Conservation (phyloP, 345 rosid species). For the Pistacia atlantica region DNA sequence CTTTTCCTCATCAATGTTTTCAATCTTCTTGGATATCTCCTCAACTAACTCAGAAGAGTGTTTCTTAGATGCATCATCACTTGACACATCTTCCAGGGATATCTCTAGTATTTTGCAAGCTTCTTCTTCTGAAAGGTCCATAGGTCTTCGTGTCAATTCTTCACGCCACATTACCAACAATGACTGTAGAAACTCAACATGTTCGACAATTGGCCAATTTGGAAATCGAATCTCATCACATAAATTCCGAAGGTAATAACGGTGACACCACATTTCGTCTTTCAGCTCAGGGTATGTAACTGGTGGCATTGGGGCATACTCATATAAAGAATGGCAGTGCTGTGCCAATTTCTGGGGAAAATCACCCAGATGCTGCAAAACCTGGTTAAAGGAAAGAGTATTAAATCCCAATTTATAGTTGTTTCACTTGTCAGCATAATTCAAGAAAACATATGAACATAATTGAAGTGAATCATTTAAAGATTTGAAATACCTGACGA, state of each 20-base stretch:
- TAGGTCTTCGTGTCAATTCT: constrained; percentile 94
- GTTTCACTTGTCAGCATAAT: background rate
- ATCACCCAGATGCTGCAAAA: constrained; percentile 99
- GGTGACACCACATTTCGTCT: constrained; percentile 99
- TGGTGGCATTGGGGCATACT: constrained; percentile 99
- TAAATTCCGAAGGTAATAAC: constrained; percentile 90
- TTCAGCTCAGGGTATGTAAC: constrained; percentile 96
- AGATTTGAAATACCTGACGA: constrained; percentile 63
- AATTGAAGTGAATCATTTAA: constrained; percentile 2
- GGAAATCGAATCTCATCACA: constrained; percentile 97
- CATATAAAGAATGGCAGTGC: constrained; percentile 92
- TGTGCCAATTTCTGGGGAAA: constrained; percentile 96
- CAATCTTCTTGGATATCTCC: constrained; percentile 78
- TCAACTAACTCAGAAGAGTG: constrained; percentile 50
- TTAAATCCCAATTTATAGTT: constrained; percentile 13
- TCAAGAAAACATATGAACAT: constrained; percentile 12
- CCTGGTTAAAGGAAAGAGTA: constrained; percentile 49
- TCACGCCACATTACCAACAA: constrained; percentile 99
- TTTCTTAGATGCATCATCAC: constrained; percentile 43
- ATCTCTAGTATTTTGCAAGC: constrained; percentile 96
- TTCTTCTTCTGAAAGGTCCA: constrained; percentile 99
- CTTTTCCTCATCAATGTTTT: constrained; percentile 98
- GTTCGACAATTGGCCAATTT: constrained; percentile 97
- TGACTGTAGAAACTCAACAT: constrained; percentile 96
- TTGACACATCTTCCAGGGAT: constrained; percentile 72